phyloP scores from a whole-genome alignment of 2,329 filamentous ascomycete genomes.

The Apiospora kogelbergensis region DNA sequence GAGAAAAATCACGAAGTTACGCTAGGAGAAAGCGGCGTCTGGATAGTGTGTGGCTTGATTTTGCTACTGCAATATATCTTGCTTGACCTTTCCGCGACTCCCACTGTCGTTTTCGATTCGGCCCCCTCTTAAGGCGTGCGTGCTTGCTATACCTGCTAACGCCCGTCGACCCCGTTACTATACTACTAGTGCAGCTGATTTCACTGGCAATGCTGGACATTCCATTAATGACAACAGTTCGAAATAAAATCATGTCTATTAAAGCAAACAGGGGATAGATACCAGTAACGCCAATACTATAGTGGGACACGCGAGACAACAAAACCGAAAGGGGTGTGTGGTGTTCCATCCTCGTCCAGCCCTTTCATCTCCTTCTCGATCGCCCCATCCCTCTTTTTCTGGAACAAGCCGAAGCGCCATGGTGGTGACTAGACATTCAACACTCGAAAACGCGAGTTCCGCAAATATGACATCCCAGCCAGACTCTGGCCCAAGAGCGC shows the following conservation, averaged over 20 bases:
- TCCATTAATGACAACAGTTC: no score
- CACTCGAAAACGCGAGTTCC: neutral
- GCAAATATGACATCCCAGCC: neutral
- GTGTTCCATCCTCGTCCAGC: neutral
- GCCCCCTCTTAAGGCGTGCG: no score
- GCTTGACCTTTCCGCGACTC: neutral
- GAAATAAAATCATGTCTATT: conserved; percentile 6
- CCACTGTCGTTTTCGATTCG: no score
- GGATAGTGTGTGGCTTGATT: neutral
- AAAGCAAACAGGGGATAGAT: conserved; percentile 1
- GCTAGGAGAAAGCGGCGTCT: neutral
- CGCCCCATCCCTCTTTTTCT: neutral
- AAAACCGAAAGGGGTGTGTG: neutral
- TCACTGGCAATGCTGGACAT: no score
- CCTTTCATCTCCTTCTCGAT: neutral
- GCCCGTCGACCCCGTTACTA: neutral
- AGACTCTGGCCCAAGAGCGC: neutral
- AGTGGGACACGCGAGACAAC: neutral
- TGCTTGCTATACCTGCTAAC: no score
- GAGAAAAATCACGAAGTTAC: conserved; percentile 1
- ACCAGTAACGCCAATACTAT: conserved; percentile 8
- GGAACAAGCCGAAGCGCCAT: neutral
- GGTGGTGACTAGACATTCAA: neutral
- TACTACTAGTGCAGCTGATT: neutral
- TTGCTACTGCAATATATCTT: neutral